Conservation (phyloP, 441 rosid species). For the Jatropha podagrica region DNA sequence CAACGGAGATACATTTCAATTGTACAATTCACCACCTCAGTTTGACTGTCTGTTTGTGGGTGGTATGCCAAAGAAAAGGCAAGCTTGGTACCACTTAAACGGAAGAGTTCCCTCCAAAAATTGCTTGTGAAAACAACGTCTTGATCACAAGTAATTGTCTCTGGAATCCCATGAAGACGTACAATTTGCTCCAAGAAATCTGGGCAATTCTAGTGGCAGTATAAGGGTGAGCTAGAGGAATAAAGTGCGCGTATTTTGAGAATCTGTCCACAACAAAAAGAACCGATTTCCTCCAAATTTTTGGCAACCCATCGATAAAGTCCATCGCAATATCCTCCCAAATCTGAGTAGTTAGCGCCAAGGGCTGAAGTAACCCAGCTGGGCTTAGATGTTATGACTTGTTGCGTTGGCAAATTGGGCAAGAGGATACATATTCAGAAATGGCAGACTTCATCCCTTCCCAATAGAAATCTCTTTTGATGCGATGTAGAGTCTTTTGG, state of each 20-base stretch:
- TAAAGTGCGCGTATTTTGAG: neutral
- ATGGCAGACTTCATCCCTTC: too few relatives aligned
- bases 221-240: neutral
- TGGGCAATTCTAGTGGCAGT: neutral
- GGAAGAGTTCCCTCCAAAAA: neutral
- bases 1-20: neutral
- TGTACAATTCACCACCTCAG: neutral
- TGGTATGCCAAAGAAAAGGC: neutral
- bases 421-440: too few relatives aligned
- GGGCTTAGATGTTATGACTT: neutral
- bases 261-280: neutral
- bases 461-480: too few relatives aligned
- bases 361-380: neutral
- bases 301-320: neutral
- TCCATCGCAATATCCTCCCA: neutral
- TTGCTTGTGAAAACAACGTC: neutral
- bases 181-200: neutral
- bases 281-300: neutral
- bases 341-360: neutral
- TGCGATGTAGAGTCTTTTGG: neutral
- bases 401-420: neutral
- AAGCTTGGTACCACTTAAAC: neutral
- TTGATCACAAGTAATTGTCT: neutral
- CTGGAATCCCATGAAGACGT: neutral
- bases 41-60: neutral